Conservation (phyloP, 345 rosid genomes). For the Triadica sebifera region DNA sequence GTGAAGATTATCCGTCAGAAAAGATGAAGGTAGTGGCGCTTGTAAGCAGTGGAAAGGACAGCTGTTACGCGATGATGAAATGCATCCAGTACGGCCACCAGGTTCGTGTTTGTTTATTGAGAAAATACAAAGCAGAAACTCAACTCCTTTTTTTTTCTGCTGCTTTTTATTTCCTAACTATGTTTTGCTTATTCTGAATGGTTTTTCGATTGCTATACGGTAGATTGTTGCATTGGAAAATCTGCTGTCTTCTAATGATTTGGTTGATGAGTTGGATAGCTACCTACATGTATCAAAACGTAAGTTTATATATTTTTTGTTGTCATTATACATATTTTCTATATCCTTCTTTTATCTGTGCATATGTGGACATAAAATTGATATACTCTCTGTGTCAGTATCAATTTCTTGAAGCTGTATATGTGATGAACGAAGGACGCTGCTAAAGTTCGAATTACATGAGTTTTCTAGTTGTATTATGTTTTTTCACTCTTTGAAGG, state of each 20-base stretch:
- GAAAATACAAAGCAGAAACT: not conserved
- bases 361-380: not conserved
- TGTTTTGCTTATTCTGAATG: not conserved
- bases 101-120: slow-evolving; percentile 38
- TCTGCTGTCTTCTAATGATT: slow-evolving; percentile 79
- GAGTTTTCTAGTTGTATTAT: too few species aligned
- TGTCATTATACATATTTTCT: not conserved
- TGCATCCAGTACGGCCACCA: slow-evolving; percentile 81
- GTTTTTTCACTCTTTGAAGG: not conserved
- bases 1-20: not conserved
- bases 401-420: not conserved
- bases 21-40: slow-evolving; percentile 94
- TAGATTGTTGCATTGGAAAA: slow-evolving; percentile 94
- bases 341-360: not conserved
- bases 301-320: slow-evolving; percentile 25
- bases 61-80: slow-evolving; percentile 92
- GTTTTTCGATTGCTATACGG: not conserved
- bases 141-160: not conserved
- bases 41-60: slow-evolving; percentile 97
- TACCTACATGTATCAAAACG: slow-evolving; percentile 92
- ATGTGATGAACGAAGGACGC: not conserved
- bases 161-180: not conserved
- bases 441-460: not conserved
- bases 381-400: not conserved
- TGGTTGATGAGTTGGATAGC: slow-evolving; percentile 88